Percentiles rank a stretch among this genome's conserved stretches.
phyloP scores from a whole-genome alignment of 108 stramenopile genomes.

The Thalassiosira profunda region DNA sequence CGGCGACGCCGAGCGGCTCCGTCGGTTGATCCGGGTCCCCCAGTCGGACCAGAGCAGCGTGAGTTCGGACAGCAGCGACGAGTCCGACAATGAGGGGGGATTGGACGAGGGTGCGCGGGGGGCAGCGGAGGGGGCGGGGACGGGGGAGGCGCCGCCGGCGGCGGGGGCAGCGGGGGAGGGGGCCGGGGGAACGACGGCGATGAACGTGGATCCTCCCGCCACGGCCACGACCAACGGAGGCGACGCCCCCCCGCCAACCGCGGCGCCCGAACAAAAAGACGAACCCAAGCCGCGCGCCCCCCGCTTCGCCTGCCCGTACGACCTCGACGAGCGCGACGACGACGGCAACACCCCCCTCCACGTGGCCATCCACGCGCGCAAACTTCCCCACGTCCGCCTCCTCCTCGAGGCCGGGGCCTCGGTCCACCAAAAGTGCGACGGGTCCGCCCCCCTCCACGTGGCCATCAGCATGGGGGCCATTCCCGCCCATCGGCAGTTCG shows the following conservation, averaged over 20 bases:
- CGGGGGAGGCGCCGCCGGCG: conserved; percentile 6
- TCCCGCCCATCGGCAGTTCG: conserved; percentile 69
- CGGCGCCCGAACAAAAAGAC: conserved; percentile 9
- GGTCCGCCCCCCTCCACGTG: conserved; percentile 80
- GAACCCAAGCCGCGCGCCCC: conserved; percentile 34
- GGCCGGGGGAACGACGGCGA: conserved; percentile 14
- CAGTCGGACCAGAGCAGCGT: conserved; percentile 43
- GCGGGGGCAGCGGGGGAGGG: conserved; percentile 11
- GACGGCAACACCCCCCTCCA: conserved; percentile 94
- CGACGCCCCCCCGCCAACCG: no score
- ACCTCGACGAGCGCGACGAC: conserved; percentile 86
- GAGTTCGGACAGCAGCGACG: conserved; percentile 13
- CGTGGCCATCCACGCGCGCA: conserved; percentile 83
- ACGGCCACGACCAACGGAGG: not conserved
- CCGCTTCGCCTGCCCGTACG: conserved; percentile 75
- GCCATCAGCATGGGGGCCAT: conserved; percentile 87
- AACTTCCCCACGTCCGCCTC: conserved; percentile 82
- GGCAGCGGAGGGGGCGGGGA: conserved; percentile 62
- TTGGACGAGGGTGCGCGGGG: conserved; percentile 68
- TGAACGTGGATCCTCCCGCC: conserved; percentile 17
- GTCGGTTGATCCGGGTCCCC: conserved; percentile 48
- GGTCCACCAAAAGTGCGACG: conserved; percentile 78
- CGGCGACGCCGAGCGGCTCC: conserved; percentile 72
- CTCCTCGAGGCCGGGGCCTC: conserved; percentile 81
- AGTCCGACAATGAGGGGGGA: conserved; percentile 5